Conservation (phyloP, 2,329 filamentous ascomycete genomes). For the Ophiostoma triangulosporum region DNA sequence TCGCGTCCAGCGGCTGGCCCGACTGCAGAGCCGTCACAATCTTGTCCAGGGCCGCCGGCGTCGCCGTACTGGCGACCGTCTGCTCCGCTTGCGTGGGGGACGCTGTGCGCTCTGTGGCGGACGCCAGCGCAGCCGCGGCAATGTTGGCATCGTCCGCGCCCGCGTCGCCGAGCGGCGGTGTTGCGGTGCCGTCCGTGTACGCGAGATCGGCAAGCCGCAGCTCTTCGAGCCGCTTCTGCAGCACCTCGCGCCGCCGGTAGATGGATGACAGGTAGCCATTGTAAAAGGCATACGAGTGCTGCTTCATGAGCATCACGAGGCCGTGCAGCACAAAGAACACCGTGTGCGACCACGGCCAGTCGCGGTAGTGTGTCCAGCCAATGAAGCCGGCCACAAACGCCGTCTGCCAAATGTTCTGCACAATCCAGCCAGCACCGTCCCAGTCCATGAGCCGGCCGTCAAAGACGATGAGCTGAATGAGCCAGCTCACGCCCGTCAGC, state of each 20-base stretch:
- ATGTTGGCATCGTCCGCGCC: neutral
- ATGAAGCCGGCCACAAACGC: slow-evolving; percentile 48
- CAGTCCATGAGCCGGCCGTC: slow-evolving; percentile 46
- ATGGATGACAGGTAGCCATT: slow-evolving; percentile 58
- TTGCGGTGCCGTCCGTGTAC: neutral
- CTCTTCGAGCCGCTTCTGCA: slow-evolving; percentile 30
- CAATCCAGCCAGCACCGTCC: slow-evolving; percentile 56
- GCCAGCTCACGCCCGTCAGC: slow-evolving; percentile 49
- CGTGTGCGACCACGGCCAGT: slow-evolving; percentile 76
- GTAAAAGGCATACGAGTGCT: slow-evolving; percentile 68
- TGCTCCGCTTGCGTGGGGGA: neutral
- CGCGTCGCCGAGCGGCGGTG: slow-evolving; percentile 5
- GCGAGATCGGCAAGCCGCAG: slow-evolving; percentile 11
- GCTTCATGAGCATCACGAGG: slow-evolving; percentile 70
- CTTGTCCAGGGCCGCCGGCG: slow-evolving; percentile 30
- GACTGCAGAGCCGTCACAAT: slow-evolving; percentile 51
- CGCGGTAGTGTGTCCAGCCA: slow-evolving; percentile 51
- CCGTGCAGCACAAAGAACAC: slow-evolving; percentile 65
- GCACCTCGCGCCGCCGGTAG: slow-evolving; percentile 34
- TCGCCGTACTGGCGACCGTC: neutral
- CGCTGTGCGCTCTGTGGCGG: neutral
- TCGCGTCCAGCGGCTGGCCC: slow-evolving; percentile 41
- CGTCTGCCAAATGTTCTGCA: slow-evolving; percentile 63
- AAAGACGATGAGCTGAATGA: slow-evolving; percentile 48
- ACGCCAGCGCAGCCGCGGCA: slow-evolving; percentile 16